Percentiles rank a stretch among this genome's conserved stretches.
phyloP scores from a whole-genome alignment of 2,329 filamentous ascomycete genomes.

The Phaeosphaeriaceae sp. region DNA sequence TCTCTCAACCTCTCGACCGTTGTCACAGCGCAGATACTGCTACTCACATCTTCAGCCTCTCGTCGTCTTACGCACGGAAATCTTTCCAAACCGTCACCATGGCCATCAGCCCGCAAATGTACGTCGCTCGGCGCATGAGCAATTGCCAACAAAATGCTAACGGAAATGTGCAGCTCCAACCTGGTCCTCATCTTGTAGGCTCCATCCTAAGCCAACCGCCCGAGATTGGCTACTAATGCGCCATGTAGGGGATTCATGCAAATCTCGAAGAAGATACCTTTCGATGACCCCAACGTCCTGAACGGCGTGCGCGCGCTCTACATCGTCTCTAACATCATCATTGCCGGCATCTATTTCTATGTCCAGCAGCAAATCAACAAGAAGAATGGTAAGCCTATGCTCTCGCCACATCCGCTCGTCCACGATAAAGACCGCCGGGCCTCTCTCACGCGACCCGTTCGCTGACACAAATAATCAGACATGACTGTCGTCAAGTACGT shows the following conservation, averaged over 20 bases:
- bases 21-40: not conserved
- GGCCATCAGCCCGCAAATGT: slow-evolving; percentile 49
- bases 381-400: slow-evolving; percentile 83
- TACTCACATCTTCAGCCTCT: not conserved
- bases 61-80: not conserved
- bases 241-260: slow-evolving; percentile 81
- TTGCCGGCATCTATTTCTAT: slow-evolving; percentile 83
- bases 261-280: slow-evolving; percentile 92
- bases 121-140: slow-evolving; percentile 14
- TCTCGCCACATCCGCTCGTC: not conserved
- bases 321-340: slow-evolving; percentile 79
- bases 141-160: slow-evolving; percentile 28
- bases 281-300: slow-evolving; percentile 82
- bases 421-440: not conserved
- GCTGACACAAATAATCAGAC: slow-evolving; percentile 63
- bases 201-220: not conserved
- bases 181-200: slow-evolving; percentile 49
- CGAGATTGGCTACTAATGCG: slow-evolving; percentile 11
- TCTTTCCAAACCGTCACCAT: slow-evolving; percentile 26
- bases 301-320: slow-evolving; percentile 70
- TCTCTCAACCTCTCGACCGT: not conserved
- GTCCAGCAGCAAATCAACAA: slow-evolving; percentile 85
- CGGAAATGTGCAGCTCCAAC: slow-evolving; percentile 37
- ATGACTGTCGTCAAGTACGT: slow-evolving; percentile 98
- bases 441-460: not conserved